These are phyloP conservation scores for Coniochaeta sp. DNA, from an alignment of 2,329 filamentous ascomycete genomes.

Conservation along the genomic window DNA sequence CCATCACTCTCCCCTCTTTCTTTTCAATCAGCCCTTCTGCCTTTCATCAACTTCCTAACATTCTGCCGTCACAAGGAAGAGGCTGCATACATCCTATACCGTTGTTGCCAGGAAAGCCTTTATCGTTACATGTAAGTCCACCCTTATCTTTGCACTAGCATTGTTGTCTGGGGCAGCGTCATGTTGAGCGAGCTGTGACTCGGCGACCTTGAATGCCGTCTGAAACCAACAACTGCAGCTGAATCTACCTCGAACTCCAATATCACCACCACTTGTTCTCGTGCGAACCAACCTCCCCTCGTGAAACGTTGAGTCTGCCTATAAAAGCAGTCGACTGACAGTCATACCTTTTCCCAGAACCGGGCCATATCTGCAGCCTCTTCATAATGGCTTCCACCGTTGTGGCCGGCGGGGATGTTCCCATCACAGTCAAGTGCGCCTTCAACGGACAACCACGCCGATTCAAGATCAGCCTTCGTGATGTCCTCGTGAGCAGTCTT, in stretches of 20 bases:
- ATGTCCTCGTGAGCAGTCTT: conserved; percentile 66
- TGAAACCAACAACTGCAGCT: not conserved
- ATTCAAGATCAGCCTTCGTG: conserved; percentile 83
- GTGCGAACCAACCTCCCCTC: not conserved
- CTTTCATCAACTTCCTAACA: not conserved
- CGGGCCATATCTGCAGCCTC: not conserved
- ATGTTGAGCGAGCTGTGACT: not conserved
- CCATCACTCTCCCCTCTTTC: not conserved
- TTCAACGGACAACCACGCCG: conserved; percentile 69
- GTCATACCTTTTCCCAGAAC: not conserved
- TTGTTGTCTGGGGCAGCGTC: not conserved
- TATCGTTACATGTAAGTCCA: not conserved
- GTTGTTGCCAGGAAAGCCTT: not conserved
- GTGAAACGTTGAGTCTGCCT: not conserved
- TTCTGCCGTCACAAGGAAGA: not conserved
- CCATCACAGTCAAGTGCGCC: conserved; percentile 79
- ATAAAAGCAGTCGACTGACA: not conserved
- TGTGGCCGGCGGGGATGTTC: conserved; percentile 49
- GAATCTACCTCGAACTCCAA: not conserved
- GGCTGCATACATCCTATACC: not conserved
- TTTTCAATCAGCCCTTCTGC: conserved; percentile 3
- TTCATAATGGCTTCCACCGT: conserved; percentile 26
- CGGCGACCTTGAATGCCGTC: not conserved
- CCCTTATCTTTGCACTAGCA: not conserved
- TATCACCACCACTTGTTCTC: not conserved